Evolutionary conservation across 208 protist genomes (phyloP), one percentile per base, ranked within the genome.

Genomic region (Phytomonas sp.): DNA sequence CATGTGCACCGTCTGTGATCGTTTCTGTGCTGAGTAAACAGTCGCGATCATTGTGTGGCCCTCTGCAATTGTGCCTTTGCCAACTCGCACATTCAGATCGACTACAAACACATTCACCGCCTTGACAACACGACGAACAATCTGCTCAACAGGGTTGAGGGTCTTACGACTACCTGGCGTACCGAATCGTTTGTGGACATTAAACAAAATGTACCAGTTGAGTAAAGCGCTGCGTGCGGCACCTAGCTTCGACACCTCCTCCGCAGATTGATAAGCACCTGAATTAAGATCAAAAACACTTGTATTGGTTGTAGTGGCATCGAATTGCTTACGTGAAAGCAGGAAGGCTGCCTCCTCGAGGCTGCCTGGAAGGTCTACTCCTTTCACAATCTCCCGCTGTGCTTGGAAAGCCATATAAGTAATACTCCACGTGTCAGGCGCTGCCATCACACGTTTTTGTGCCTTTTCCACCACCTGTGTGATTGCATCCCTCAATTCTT

Each of bases 41-140:
- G 88, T 96, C 32, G 92, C 91, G 73, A 94, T 85, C 91, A 96
- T 96, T 31, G 91, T 96, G 80, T 85, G 82, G n/a, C 91, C 91
- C 60, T 96, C 88, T 11, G 82, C 71, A 63, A 96, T 94, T 4
- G 91, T 93, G 31, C 91, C 91, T 67, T 90, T 90, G 9, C 91
- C 91, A 17, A 96, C 87, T 11, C 91, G 79, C 29, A 93, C 84
- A 68, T 96, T 82, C 62, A 96, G 91, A 69, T 96, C 91, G 13
- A 96, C 87, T 17, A 94, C 84, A 76, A 96, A 96, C 17, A 96
- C 74, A 71, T 96, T 96, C 23, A 96, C 91, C 23, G 85, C 85
- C 78, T 94, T 94, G 60, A 96, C 91, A 1, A 88, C 91, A 34
- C 91, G 91, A 5, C 88, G 86, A 31, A 96, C 83, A 69, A 96